phyloP scores from a whole-genome alignment of 148 eudicot genomes.

The Rhododendron mucronatum region DNA sequence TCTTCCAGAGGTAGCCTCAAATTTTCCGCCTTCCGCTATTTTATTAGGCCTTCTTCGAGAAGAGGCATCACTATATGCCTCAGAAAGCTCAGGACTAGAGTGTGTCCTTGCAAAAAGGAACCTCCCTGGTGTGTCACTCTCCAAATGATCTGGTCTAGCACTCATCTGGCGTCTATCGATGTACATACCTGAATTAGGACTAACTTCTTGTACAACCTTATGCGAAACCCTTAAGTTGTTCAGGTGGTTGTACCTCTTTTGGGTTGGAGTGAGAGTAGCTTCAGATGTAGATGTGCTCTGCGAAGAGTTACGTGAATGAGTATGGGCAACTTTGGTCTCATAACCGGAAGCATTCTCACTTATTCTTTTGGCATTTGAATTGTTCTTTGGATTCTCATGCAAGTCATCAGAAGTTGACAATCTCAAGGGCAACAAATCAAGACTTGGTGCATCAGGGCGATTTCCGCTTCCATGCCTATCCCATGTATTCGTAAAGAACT shows the following conservation, averaged over 20 bases:
- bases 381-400: conserved; percentile 17
- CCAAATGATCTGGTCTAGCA: conserved; percentile 32
- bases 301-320: conserved; percentile 21
- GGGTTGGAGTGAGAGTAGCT: conserved; percentile 30
- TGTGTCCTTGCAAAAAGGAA: conserved; percentile 69
- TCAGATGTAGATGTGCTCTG: conserved; percentile 22
- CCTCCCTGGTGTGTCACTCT: conserved; percentile 49
- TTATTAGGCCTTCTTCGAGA: conserved; percentile 35
- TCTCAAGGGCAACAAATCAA: conserved; percentile 21
- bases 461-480: conserved; percentile 84
- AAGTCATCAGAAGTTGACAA: conserved; percentile 23
- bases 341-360: conserved; percentile 24
- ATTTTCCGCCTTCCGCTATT: conserved; percentile 38
- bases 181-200: conserved; percentile 21
- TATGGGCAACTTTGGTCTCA: conserved; percentile 27
- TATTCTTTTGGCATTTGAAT: conserved; percentile 20
- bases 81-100: conserved; percentile 82
- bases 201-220: conserved; percentile 21
- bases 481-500: conserved; percentile 84
- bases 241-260: conserved; percentile 28
- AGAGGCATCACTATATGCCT: conserved; percentile 37
- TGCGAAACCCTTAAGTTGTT: conserved; percentile 28
- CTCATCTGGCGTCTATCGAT: conserved; percentile 15
- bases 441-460: conserved; percentile 73
- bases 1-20: conserved; percentile 29